Percentiles rank a stretch among this genome's conserved stretches.
Evolutionary conservation across 106 monocot species (phyloP).

Genomic region (Triglochin maritima): DNA sequence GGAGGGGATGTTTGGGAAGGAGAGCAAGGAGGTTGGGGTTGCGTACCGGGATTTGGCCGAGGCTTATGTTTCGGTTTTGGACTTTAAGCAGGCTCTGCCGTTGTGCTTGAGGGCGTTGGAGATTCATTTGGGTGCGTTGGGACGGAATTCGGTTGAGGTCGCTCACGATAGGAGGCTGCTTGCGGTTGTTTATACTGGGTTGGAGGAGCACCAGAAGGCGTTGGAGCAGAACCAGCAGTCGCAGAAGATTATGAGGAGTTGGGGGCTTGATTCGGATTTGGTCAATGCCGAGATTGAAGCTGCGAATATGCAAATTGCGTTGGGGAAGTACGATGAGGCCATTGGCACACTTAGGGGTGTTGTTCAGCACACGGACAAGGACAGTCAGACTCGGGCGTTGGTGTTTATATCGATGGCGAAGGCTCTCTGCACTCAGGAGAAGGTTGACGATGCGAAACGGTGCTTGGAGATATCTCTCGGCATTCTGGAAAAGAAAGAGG

Average conservation of each 20-base stretch:
- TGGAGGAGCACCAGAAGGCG: constrained; percentile 56
- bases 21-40: constrained; percentile 30
- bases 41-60: constrained; percentile 53
- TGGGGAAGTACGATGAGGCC: constrained; percentile 67
- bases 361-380: constrained; percentile 38
- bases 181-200: constrained; percentile 47
- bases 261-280: constrained; percentile 39
- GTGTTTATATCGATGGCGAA: constrained; percentile 72
- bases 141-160: constrained; percentile 56
- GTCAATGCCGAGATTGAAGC: constrained; percentile 48
- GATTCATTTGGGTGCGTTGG: constrained; percentile 30
- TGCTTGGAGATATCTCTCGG: constrained; percentile 60
- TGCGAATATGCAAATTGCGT: constrained; percentile 52
- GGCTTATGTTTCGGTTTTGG: constrained; percentile 44
- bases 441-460: constrained; percentile 52
- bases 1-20: constrained; percentile 30
- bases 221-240: constrained; percentile 60
- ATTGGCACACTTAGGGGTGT: constrained; percentile 32
- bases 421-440: constrained; percentile 41
- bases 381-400: constrained; percentile 46
- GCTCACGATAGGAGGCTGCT: constrained; percentile 47
- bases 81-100: constrained; percentile 53
- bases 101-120: constrained; percentile 53
- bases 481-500: constrained; percentile 49
- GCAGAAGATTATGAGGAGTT: constrained; percentile 30